Percentiles rank a stretch among this genome's conserved stretches.
Evolutionary conservation across 2,329 filamentous ascomycete genomes (phyloP).

Genomic region (Phoma sp.): DNA sequence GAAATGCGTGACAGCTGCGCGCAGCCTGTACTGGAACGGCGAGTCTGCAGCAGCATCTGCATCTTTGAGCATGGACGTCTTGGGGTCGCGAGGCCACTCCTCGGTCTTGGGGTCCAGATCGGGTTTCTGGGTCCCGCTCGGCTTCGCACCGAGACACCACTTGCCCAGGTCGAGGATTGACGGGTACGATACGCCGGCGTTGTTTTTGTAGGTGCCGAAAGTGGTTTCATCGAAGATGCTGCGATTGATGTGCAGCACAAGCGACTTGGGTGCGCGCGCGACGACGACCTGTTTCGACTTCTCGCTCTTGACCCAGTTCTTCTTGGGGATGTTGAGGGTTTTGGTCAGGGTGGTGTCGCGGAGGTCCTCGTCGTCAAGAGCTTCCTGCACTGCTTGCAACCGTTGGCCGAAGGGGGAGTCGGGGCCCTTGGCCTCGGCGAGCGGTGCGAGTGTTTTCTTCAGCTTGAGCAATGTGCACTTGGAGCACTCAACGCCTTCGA

Average conservation of each 20-base stretch:
- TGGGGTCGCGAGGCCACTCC: slow-evolving; percentile 73
- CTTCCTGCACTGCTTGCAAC: slow-evolving; percentile 70
- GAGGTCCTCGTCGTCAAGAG: slow-evolving; percentile 80
- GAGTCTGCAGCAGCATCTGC: slow-evolving; percentile 43
- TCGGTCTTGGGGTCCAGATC: slow-evolving; percentile 55
- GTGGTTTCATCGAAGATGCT: slow-evolving; percentile 88
- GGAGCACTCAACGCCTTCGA: slow-evolving; percentile 87
- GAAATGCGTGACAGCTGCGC: slow-evolving; percentile 85
- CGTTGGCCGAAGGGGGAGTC: slow-evolving; percentile 58
- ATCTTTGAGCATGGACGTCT: slow-evolving; percentile 71
- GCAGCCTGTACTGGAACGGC: slow-evolving; percentile 70
- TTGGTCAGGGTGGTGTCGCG: slow-evolving; percentile 58
- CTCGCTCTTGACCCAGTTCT: slow-evolving; percentile 74
- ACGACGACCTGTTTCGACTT: slow-evolving; percentile 92
- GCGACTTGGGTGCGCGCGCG: slow-evolving; percentile 77
- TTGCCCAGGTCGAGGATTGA: slow-evolving; percentile 73
- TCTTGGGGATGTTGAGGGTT: slow-evolving; percentile 57
- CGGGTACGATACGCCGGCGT: slow-evolving; percentile 78
- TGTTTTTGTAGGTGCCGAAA: slow-evolving; percentile 82
- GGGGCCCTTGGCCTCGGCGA: slow-evolving; percentile 33
- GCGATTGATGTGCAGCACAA: slow-evolving; percentile 88
- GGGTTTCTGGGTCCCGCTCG: slow-evolving; percentile 32
- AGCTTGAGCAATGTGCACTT: slow-evolving; percentile 80
- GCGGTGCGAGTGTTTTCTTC: slow-evolving; percentile 47
- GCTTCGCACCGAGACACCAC: slow-evolving; percentile 77